A percentile compares a stretch with the other conserved stretches of the same genome.
Evolutionary conservation across 2,329 filamentous ascomycete genomes (phyloP).

Genomic region (Alternaria infectoria): DNA sequence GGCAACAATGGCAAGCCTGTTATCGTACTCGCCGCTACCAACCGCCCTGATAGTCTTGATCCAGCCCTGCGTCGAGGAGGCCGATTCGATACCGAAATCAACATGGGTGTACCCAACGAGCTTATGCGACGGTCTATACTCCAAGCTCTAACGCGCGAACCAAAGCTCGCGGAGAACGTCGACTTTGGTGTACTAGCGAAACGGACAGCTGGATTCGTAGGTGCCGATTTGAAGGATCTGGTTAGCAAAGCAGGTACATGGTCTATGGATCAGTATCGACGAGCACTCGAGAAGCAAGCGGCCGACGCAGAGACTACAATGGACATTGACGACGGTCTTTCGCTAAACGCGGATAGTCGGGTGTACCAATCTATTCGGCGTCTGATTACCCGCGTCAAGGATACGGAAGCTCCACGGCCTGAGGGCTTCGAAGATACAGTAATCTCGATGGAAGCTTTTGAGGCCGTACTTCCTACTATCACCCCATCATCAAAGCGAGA

Average conservation of each 20-base stretch:
- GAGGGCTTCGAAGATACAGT: slow-evolving; percentile 61
- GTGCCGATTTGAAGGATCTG: slow-evolving; percentile 80
- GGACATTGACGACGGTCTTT: slow-evolving; percentile 56
- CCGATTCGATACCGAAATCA: slow-evolving; percentile 82
- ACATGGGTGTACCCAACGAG: slow-evolving; percentile 86
- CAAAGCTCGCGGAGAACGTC: slow-evolving; percentile 70
- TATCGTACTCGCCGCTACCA: slow-evolving; percentile 89
- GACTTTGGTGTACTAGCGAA: slow-evolving; percentile 78
- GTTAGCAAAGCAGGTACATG: slow-evolving; percentile 69
- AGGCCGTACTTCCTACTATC: slow-evolving; percentile 74
- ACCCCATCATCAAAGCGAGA: slow-evolving; percentile 86
- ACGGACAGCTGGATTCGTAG: slow-evolving; percentile 89
- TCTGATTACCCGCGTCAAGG: slow-evolving; percentile 58
- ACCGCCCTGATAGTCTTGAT: slow-evolving; percentile 84
- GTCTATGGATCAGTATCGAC: slow-evolving; percentile 67
- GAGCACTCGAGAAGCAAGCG: slow-evolving; percentile 56
- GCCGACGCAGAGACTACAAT: slow-evolving; percentile 51
- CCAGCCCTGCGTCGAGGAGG: slow-evolving; percentile 76
- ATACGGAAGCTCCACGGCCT: slow-evolving; percentile 59
- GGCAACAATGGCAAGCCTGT: slow-evolving; percentile 78
- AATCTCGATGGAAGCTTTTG: slow-evolving; percentile 73
- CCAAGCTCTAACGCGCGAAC: slow-evolving; percentile 70
- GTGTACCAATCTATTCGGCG: slow-evolving; percentile 37
- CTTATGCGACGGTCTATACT: slow-evolving; percentile 79
- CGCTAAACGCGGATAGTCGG: slow-evolving; percentile 21